These are phyloP conservation scores for Filobasidium uniguttulatum DNA, from an alignment of 1,284 basidiomycete species.

Conservation along the genomic window DNA sequence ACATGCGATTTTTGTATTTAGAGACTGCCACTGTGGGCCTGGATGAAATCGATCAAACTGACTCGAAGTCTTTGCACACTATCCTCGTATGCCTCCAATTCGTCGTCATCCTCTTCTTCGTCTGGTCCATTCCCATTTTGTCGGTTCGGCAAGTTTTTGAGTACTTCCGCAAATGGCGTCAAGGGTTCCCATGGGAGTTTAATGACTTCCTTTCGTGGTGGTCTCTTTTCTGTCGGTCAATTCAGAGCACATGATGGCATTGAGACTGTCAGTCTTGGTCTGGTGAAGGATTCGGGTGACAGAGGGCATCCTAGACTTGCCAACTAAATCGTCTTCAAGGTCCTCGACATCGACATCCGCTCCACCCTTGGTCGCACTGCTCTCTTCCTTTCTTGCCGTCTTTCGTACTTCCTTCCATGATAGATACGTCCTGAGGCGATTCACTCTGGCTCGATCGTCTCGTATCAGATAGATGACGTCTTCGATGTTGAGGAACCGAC, in stretches of 20 bases:
- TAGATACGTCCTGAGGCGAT: constrained; percentile 82
- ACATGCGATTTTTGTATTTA: not conserved
- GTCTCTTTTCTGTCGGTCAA: constrained; percentile 49
- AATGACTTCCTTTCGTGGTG: constrained; percentile 71
- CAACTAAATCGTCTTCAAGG: constrained; percentile 19
- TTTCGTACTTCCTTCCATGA: constrained; percentile 97
- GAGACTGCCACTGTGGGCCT: not conserved
- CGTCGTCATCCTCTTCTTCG: constrained; percentile 87
- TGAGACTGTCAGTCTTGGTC: not conserved
- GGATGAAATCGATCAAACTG: constrained; percentile 18
- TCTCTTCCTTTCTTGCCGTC: constrained; percentile 68
- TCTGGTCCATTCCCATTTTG: constrained; percentile 48
- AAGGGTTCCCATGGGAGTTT: constrained; percentile 93
- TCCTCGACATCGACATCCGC: constrained; percentile 44
- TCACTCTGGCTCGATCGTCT: constrained; percentile 87
- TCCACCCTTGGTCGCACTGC: constrained; percentile 25
- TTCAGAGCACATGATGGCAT: not conserved
- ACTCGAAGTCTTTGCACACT: constrained; percentile 74
- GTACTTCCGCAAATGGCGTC: constrained; percentile 76
- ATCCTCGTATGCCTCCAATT: constrained; percentile 89
- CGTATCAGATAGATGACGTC: constrained; percentile 94
- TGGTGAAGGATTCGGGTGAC: not conserved
- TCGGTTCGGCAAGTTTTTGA: constrained; percentile 39
- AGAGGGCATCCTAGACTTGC: constrained; percentile 10
- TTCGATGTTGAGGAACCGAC: constrained; percentile 75